Evolutionary conservation across 306 rosid species (phyloP).

Genomic region (Heteromeles arbutifolia): DNA sequence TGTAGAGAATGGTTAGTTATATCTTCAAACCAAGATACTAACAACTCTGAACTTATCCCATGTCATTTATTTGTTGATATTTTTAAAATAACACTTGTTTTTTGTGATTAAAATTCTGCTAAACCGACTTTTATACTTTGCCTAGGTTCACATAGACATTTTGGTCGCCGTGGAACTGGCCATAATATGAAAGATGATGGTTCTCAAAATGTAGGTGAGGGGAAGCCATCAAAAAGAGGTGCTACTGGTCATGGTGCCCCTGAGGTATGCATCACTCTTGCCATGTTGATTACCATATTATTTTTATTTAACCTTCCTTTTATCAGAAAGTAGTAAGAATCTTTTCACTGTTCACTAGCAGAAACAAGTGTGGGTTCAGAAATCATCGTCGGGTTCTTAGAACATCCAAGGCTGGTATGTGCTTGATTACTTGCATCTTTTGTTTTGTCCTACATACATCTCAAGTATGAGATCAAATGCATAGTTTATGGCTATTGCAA

Average conservation of each 20-base stretch:
- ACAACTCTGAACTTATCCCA: neutral
- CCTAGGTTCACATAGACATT: constrained; percentile 59
- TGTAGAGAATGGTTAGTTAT: constrained; percentile 49
- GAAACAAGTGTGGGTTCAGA: constrained; percentile 99
- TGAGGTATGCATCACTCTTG: constrained; percentile 53
- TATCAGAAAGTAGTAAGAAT: neutral
- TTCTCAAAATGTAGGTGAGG: constrained; percentile 49
- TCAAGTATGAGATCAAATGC: neutral
- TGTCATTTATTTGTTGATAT: neutral
- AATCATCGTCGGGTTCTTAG: constrained; percentile 81
- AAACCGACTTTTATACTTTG: constrained; percentile 4
- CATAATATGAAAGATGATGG: constrained; percentile 57
- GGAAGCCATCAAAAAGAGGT: constrained; percentile 68
- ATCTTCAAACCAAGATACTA: neutral
- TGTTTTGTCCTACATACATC: neutral
- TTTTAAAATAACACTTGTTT: neutral
- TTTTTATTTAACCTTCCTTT: constrained; percentile 4
- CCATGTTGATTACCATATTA: neutral
- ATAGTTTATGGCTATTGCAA: neutral
- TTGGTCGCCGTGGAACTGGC: constrained; percentile 63
- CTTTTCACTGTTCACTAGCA: constrained; percentile 38
- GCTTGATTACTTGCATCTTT: neutral
- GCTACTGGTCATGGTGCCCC: constrained; percentile 49
- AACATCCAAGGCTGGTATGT: constrained; percentile 42
- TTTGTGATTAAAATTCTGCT: neutral